Conservation (phyloP, 257 asterid species). For the Hygrophila difformis region DNA sequence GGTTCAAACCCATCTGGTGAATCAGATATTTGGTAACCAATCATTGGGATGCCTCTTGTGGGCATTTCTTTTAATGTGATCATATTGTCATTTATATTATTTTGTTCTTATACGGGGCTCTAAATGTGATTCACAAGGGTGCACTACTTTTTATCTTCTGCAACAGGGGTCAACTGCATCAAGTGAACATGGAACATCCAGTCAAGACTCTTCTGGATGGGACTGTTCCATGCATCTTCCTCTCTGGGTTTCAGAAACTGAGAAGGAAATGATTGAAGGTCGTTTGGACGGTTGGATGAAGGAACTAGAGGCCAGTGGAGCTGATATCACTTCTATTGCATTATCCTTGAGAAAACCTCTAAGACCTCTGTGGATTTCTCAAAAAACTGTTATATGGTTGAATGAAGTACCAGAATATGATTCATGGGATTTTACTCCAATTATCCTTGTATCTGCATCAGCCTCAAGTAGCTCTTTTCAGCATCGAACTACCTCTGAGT, state of each 20-base stretch:
- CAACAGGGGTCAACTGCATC: constrained; percentile 37
- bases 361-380: constrained; percentile 92
- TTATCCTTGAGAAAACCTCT: constrained; percentile 53
- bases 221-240: constrained; percentile 95
- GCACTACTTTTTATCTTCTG: constrained; percentile 11
- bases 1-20: too few relatives aligned
- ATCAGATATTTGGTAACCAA: too few relatives aligned
- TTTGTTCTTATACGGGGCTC: constrained; percentile 6
- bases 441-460: constrained; percentile 74
- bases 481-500: constrained; percentile 66
- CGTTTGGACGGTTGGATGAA: constrained; percentile 63
- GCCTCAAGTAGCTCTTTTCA: constrained; percentile 39
- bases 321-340: constrained; percentile 69
- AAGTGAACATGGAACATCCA: constrained; percentile 14
- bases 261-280: constrained; percentile 51
- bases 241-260: constrained; percentile 84
- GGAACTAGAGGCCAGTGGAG: constrained; percentile 80
- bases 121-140: neutral
- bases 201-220: constrained; percentile 35
- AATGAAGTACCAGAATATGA: constrained; percentile 89
- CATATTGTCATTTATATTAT: too few relatives aligned
- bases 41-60: too few relatives aligned
- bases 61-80: too few relatives aligned
- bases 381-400: constrained; percentile 86
- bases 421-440: constrained; percentile 93